phyloP scores from a whole-genome alignment of 768 basidiomycete genomes.

The Mycena albidolilacea region DNA sequence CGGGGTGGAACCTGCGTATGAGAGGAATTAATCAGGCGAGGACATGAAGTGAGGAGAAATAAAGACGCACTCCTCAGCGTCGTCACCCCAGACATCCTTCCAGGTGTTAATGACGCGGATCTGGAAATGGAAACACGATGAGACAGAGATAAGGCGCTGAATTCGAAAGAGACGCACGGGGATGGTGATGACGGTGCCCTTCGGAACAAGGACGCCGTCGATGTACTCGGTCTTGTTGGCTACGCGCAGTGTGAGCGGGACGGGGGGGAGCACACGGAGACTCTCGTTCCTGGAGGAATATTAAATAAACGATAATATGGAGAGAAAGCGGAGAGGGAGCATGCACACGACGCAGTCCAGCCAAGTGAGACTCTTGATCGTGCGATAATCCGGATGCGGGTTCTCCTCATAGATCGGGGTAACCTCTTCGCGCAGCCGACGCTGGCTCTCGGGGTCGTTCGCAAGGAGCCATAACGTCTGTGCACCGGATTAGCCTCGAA shows the following conservation, averaged over 20 bases:
- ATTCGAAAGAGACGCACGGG: conserved; percentile 46
- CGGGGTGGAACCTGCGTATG: conserved; percentile 57
- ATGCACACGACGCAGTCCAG: conserved; percentile 59
- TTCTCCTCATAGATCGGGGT: conserved; percentile 52
- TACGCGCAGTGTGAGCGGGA: conserved; percentile 56
- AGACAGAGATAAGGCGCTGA: background rate
- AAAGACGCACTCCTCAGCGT: conserved; percentile 60
- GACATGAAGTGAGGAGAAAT: conserved; percentile 10
- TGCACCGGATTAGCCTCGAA: conserved; percentile 26
- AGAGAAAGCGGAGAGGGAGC: background rate
- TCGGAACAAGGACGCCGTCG: conserved; percentile 59
- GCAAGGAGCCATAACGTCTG: conserved; percentile 70
- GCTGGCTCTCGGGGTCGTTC: conserved; percentile 64
- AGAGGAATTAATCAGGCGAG: background rate
- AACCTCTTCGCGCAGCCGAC: conserved; percentile 68
- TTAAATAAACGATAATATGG: background rate
- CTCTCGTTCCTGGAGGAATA: conserved; percentile 52
- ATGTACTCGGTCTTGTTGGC: conserved; percentile 56
- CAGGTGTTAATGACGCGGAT: conserved; percentile 67
- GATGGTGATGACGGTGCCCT: conserved; percentile 59
- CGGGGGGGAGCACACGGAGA: conserved; percentile 58
- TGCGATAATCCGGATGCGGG: conserved; percentile 55
- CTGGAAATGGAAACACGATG: conserved; percentile 42
- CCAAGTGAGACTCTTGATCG: conserved; percentile 57
- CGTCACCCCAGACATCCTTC: conserved; percentile 65